phyloP scores from a whole-genome alignment of 805 yeast genomes.

The Kodamaea sagamina region DNA sequence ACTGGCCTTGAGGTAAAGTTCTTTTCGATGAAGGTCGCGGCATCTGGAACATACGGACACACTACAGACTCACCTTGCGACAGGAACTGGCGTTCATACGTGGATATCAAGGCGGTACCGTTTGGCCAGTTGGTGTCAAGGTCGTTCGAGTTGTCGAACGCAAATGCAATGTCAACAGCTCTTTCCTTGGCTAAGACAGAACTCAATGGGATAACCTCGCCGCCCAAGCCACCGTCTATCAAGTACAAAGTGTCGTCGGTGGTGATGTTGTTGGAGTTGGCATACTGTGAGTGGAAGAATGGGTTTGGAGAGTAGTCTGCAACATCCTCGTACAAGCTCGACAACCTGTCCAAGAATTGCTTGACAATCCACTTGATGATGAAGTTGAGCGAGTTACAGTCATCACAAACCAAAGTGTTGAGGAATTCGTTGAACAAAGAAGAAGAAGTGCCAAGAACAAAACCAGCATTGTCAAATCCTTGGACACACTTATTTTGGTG shows the following conservation, averaged over 20 bases:
- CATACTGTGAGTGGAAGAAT: slow-evolving; percentile 32
- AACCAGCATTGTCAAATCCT: slow-evolving; percentile 45
- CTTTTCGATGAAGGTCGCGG: slow-evolving; percentile 54
- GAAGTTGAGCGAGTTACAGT: slow-evolving; percentile 26
- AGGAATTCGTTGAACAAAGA: slow-evolving; percentile 41
- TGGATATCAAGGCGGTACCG: slow-evolving; percentile 33
- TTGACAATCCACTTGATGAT: slow-evolving; percentile 28
- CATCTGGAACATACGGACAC: slow-evolving; percentile 82
- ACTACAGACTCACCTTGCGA: slow-evolving; percentile 56
- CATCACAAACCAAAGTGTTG: slow-evolving; percentile 36
- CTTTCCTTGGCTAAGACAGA: slow-evolving; percentile 36
- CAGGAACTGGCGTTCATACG: slow-evolving; percentile 38
- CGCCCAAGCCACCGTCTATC: slow-evolving; percentile 44
- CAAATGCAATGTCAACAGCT: slow-evolving; percentile 37
- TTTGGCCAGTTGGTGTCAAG: slow-evolving; percentile 35
- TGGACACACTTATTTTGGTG: slow-evolving; percentile 26
- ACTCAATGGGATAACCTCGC: slow-evolving; percentile 38
- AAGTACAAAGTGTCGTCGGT: slow-evolving; percentile 32
- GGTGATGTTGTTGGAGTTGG: slow-evolving; percentile 27
- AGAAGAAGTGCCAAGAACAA: slow-evolving; percentile 41
- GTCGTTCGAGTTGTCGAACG: slow-evolving; percentile 37
- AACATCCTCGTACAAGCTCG: slow-evolving; percentile 29
- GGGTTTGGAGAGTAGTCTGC: slow-evolving; percentile 42
- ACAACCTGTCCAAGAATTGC: slow-evolving; percentile 27
- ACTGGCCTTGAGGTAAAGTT: slow-evolving; percentile 70